Percentiles rank a stretch among this genome's conserved stretches.
Evolutionary conservation across 257 asterid genomes (phyloP).

Genomic region (Anisodus acutangulus): DNA sequence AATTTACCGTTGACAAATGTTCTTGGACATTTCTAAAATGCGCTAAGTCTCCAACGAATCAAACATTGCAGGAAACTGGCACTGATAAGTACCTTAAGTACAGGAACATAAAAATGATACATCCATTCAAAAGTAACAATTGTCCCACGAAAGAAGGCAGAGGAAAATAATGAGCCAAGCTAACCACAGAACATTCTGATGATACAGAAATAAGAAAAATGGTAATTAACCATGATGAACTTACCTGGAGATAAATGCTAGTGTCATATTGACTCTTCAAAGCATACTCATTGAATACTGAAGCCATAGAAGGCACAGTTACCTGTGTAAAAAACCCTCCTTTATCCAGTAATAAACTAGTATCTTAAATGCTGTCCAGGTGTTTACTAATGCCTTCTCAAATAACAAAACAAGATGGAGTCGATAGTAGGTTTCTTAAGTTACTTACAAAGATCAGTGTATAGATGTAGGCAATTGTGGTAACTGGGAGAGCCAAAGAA

Average conservation of each 20-base stretch:
- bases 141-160: background rate
- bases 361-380: background rate
- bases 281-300: slow-evolving; percentile 97
- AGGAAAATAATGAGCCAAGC: slow-evolving; percentile 23
- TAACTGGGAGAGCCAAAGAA: slow-evolving; percentile 85
- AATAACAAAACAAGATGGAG: background rate
- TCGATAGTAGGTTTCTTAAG: background rate
- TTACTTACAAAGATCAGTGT: slow-evolving; percentile 92
- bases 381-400: background rate
- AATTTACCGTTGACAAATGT: background rate
- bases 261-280: slow-evolving; percentile 97
- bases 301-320: slow-evolving; percentile 95
- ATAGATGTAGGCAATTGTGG: slow-evolving; percentile 82
- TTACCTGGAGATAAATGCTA: slow-evolving; percentile 97
- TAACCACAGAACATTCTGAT: slow-evolving; percentile 3
- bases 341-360: slow-evolving; percentile 11
- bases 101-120: background rate
- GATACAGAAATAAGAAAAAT: background rate
- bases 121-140: slow-evolving; percentile 4
- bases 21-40: slow-evolving; percentile 9
- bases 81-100: background rate
- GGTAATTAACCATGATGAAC: background rate
- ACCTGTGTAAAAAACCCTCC: slow-evolving; percentile 52
- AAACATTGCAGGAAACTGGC: slow-evolving; percentile 22
- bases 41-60: background rate